These are phyloP conservation scores for Torulaspora maleeae DNA, from an alignment of 805 yeast genomes.

Conservation along the genomic window DNA sequence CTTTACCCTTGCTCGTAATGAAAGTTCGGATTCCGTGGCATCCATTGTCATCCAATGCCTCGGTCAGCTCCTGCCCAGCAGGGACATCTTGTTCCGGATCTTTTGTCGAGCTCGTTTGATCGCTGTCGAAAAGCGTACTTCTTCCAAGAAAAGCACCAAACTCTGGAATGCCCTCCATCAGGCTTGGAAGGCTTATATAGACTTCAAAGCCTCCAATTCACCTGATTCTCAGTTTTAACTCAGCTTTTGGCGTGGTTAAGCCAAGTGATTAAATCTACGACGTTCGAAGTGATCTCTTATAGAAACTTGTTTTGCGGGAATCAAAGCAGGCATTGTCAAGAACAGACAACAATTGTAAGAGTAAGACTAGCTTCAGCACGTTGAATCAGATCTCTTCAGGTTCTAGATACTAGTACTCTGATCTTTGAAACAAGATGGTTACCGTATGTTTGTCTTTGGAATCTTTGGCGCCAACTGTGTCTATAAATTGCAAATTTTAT, in stretches of 20 bases:
- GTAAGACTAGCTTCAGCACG: not conserved
- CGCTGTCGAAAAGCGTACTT: conserved; percentile 14
- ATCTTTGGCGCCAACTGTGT: not conserved
- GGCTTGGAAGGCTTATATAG: too few relatives aligned
- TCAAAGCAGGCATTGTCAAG: not conserved
- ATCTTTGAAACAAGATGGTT: conserved; percentile 11
- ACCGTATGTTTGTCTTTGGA: conserved; percentile 15
- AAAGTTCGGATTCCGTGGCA: conserved; percentile 5
- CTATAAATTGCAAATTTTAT: not conserved
- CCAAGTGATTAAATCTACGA: not conserved
- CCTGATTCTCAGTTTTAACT: not conserved
- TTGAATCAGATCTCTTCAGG: not conserved
- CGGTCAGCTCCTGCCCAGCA: not conserved
- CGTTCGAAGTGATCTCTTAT: conserved; percentile 7
- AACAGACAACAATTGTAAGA: not conserved
- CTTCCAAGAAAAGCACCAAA: conserved; percentile 6
- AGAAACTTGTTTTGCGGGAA: conserved; percentile 1
- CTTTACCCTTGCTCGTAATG: conserved; percentile 14
- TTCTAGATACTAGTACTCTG: not conserved
- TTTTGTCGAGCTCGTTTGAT: not conserved
- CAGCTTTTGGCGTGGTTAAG: not conserved
- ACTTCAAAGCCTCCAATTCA: not conserved
- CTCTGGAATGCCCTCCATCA: conserved; percentile 5
- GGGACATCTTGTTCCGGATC: not conserved
- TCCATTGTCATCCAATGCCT: not conserved